Base-by-base conservation (phyloP, 768 basidiomycete species). In the Xerocomellus amylosporus region DNA sequence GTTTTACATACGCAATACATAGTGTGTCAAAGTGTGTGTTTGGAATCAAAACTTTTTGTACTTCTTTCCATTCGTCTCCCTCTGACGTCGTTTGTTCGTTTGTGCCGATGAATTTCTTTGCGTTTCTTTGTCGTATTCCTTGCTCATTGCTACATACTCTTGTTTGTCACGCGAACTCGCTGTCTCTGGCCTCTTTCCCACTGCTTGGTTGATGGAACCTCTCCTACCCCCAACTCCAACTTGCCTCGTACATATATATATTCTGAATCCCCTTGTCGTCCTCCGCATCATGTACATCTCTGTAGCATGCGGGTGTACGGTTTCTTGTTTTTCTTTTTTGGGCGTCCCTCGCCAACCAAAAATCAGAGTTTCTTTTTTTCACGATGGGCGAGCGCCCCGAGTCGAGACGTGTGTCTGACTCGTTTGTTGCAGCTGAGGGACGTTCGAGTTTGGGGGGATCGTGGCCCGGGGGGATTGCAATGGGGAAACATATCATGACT, bases 231-330 rank as follows among this genome's bases (percentile, higher is more conserved):
- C 45, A n/a, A 13, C 59, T 44, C 10, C 46, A 24, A 38, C 41
- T 26, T 31, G 19, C 30, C 48, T 40, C 22, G 15, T 51, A 56
- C 41, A 55, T 31, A 15, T 38, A 36, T 30, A 42, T 51, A 38
- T 39, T 24, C 20, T 45, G 41, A 13, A 5, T 15, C 14, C 5
- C 14, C 33, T 39, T 40, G 40, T 58, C 46, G 20, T 19, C 8
- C 19, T 49, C 54, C 24, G 47, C 46, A 49, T 38, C 54, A 46
- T 39, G 36, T 49, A 44, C 46, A 8, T 55, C 59, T 36, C 59
- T 75, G 73, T 76, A 75, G 71, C 75, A 73, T 74, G 74, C 68
- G 74, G 58, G 72, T 76, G 73, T 76, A 75, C 64, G 40, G 2
- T 14, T 33, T 10, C 4, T 63, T 7, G 40, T 31, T 44, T 42